Evolutionary conservation across 257 asterid species (phyloP), one percentile per base, ranked within the genome.

Genomic region (Osmanthus fragrans): DNA sequence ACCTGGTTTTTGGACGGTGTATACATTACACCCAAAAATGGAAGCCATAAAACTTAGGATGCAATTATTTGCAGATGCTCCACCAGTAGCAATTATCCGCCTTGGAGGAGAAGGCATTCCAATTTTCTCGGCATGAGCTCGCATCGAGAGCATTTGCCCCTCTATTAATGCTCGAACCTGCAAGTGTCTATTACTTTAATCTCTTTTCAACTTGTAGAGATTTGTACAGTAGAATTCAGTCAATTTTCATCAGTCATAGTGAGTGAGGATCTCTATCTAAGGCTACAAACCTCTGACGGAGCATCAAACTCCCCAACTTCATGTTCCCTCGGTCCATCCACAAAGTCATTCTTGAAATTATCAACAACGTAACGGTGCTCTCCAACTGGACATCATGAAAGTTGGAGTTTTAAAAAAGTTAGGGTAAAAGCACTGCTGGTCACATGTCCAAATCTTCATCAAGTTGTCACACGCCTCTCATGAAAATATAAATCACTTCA

Each of bases 81-180:
- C 96, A 78, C 96, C 96, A 0, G 96, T 91, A 39, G 94, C 96
- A 60, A 91, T 87, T 70, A 91, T 91, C 70, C 89, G 79, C 76
- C 88, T 91, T 13, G 96, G 92, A 65, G 94, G 92, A 82, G 86
- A 80, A 80, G 92, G 92, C 96, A 91, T 85, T 60, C 94, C 92
- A 16, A 89, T 82, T 84, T 87, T 89, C 85, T 88, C 94, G 18
- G 91, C 86, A 79, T 91, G 96, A 77, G 92, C 92, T 66, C 94
- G 85, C 94, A 89, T 91, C 8, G 96, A 91, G 19, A 91, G 90
- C 23, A 91, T 80, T 82, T 91, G 94, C 40, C 96, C 96, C 82
- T 91, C 96, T 34, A 91, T 73, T 71, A 91, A 32, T 6, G 92
- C 94, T 78, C 96, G 84, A 23, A 89, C 86, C 96, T 91, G 90